Base-by-base conservation (phyloP, 225 moss, liverwort and hornwort genomes). In the Physcomitrellopsis africana region DNA sequence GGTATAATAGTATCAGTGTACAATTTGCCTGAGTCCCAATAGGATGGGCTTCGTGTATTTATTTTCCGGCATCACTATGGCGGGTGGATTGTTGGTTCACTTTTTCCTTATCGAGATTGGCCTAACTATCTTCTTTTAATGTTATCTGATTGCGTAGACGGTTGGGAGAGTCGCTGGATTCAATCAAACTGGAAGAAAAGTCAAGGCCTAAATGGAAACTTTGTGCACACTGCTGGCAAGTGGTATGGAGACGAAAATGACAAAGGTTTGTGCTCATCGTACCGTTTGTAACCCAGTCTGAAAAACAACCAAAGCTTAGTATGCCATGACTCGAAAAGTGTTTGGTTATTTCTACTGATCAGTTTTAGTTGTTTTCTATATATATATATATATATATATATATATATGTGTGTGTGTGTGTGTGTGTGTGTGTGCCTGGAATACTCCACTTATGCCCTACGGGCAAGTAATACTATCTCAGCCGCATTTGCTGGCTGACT, bases 111-210 rank as follows among this genome's bases (percentile, higher is more conserved):
- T 60, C 0, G 57, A 64, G 74, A 70, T 17, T 60, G 63, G 52
- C 69, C 65, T 58, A 24, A 70, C 42, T 19, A 8, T 66, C 70
- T 57, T 23, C 60, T 73, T 23, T 60, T 45, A 71, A 62, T 75
- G 68, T 64, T 47, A 45, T 43, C 65, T 82, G 69, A 20, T 81
- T 86, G 64, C 78, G 69, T 56, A 96, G 96, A 96, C 79, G 92
- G 84, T 51, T 96, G 96, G 96, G 92, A 93, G 75, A 82, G 82
- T 63, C 84, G 86, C 44, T 96, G 96, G 96, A 86, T 94, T 17
- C 85, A 74, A 63, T 96, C 93, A 2, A 86, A 96, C 58, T 96
- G 92, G 92, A 96, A 79, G 85, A 89, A 87, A 48, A 81, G 62
- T 69, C 92, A 93, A 46, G 96, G 96, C 9, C 84, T 94, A 19